phyloP scores from a whole-genome alignment of 345 rosid genomes.

The Sisymbrium altissimum region DNA sequence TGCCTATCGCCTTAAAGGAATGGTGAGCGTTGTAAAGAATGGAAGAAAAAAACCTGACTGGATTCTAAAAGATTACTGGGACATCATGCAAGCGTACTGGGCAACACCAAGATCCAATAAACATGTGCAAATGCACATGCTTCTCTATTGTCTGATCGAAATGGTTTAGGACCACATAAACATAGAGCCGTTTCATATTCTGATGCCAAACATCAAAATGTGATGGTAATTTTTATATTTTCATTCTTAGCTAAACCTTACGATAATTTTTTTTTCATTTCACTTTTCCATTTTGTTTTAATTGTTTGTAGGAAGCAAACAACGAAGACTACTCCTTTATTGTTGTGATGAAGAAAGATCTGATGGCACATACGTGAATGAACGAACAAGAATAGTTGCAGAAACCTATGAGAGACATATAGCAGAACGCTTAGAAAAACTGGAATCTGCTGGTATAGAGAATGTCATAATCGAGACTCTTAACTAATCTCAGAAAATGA shows the following conservation, averaged over 20 bases:
- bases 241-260: background rate
- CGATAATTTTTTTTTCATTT: background rate
- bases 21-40: too few species aligned
- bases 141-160: background rate
- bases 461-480: background rate
- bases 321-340: background rate
- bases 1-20: background rate
- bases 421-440: background rate
- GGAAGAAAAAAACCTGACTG: too few species aligned
- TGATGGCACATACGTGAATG: background rate
- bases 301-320: background rate
- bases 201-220: background rate
- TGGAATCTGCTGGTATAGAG: background rate
- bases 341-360: background rate
- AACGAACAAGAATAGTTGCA: background rate
- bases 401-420: background rate
- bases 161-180: background rate
- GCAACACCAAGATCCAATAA: background rate
- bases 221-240: background rate
- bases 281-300: too few species aligned
- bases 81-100: background rate
- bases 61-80: too few species aligned
- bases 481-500: background rate
- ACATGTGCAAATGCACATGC: background rate
- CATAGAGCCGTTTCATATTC: background rate